Evolutionary conservation across 495 filamentous ascomycete species (phyloP), one percentile per base, ranked within the genome.

Genomic region (Penicillium atrosanguineum): DNA sequence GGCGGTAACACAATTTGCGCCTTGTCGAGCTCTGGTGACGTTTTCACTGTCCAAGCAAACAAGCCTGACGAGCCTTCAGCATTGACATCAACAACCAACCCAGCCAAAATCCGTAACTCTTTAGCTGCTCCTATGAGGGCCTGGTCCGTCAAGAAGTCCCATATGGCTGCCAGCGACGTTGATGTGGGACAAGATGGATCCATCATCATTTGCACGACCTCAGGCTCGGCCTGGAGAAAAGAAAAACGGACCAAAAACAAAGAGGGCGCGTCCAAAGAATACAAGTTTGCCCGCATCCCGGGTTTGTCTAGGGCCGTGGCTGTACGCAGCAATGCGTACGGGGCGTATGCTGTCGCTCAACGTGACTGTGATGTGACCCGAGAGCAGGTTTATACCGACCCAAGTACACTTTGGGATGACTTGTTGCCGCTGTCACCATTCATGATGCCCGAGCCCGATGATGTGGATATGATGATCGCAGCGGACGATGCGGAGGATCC

Each of bases 1-100:
- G 91, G 90, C 20, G 95, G 91, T 8, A 90, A 95, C 55, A 95
- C 88, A 0, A 89, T 98, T 36, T 95, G 89, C 52, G 91, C 90
- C 2, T 69, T 97, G 36, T 91, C 90, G 1, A 87, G 76, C 43
- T 80, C 83, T 46, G 95, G 95, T 6, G 90, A 97, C 55, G 79
- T 95, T 7, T 97, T 90, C 63, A 92, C 90, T 1, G 77, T 95
- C 52, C 72, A 83, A 36, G 79, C 94, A 20, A 88, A 81, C 56
- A 87, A 81, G 44, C 62, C 76, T 9, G 88, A 91, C 48, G 66
- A 76, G 16, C 76, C 79, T 28, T 72, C 79, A n/a, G 68, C 75
- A 3, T 73, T 73, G 8, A 78, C 87, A 0, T 95, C 90, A 0
- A 95, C 91, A 1, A 95, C 91, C 0, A 95, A 95, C 69, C 94